phyloP scores from a whole-genome alignment of 2,329 filamentous ascomycete genomes.

The Gremmenia infestans region DNA sequence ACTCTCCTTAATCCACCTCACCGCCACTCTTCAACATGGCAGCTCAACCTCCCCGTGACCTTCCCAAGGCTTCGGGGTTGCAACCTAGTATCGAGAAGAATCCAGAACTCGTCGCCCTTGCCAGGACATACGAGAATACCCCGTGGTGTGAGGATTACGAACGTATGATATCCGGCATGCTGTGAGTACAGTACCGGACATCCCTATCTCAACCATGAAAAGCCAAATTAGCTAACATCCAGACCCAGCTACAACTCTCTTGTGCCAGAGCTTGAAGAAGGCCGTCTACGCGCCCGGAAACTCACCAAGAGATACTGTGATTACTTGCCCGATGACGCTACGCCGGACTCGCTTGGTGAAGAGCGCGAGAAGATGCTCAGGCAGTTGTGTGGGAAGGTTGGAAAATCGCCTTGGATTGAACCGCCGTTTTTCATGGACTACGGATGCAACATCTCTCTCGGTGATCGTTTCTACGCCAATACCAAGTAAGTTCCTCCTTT shows the following conservation, averaged over 20 bases:
- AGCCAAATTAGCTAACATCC: not conserved
- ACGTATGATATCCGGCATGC: slow-evolving; percentile 59
- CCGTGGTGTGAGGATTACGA: slow-evolving; percentile 58
- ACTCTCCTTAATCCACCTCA: not conserved
- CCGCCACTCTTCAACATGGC: slow-evolving; percentile 1
- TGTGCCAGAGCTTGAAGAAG: slow-evolving; percentile 43
- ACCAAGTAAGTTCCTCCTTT: slow-evolving; percentile 39
- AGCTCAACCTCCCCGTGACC: slow-evolving; percentile 1
- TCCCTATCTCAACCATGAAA: not conserved
- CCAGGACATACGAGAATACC: slow-evolving; percentile 44
- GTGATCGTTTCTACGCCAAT: slow-evolving; percentile 59
- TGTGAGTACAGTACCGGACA: slow-evolving; percentile 36
- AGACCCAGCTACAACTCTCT: slow-evolving; percentile 44
- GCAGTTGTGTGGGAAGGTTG: slow-evolving; percentile 45
- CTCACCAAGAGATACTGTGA: slow-evolving; percentile 55
- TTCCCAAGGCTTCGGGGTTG: not conserved
- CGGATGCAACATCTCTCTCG: slow-evolving; percentile 59
- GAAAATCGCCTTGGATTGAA: slow-evolving; percentile 52
- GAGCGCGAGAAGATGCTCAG: slow-evolving; percentile 43
- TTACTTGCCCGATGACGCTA: slow-evolving; percentile 46
- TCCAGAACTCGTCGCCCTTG: slow-evolving; percentile 21
- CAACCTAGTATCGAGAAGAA: slow-evolving; percentile 2
- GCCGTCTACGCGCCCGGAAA: slow-evolving; percentile 49
- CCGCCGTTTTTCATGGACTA: slow-evolving; percentile 60
- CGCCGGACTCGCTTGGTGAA: slow-evolving; percentile 35